Evolutionary conservation across 148 eudicot genomes (phyloP).

Genomic region (Rhododendron henanense): DNA sequence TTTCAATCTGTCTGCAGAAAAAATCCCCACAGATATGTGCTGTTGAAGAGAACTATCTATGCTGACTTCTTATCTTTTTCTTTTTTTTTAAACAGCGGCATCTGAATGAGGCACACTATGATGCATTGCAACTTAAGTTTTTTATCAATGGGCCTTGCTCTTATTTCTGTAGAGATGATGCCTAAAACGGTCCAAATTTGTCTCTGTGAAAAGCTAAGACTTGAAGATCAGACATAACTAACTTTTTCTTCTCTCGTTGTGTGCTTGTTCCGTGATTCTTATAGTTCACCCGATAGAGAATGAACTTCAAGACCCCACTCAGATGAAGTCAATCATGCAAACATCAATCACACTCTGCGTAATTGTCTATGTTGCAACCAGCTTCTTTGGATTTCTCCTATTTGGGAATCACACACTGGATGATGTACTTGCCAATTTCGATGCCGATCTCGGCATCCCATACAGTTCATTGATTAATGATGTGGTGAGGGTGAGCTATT

Average conservation of each 20-base stretch:
- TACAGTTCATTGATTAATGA: constrained; percentile 68
- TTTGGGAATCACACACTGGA: constrained; percentile 67
- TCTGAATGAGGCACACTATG: too few relatives aligned
- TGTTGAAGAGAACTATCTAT: too few relatives aligned
- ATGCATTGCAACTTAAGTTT: too few relatives aligned
- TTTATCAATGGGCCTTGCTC: neutral
- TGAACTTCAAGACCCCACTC: constrained; percentile 62
- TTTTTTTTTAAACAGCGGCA: too few relatives aligned
- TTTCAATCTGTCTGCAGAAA: neutral
- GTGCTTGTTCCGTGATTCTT: constrained; percentile 1
- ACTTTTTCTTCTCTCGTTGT: neutral
- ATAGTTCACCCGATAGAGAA: constrained; percentile 86
- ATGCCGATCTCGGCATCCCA: constrained; percentile 72
- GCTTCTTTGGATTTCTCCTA: constrained; percentile 76
- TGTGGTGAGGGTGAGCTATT: constrained; percentile 69
- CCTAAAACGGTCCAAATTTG: neutral
- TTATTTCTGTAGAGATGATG: neutral
- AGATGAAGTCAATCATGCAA: constrained; percentile 64
- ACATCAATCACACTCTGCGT: constrained; percentile 60
- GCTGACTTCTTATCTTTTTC: too few relatives aligned
- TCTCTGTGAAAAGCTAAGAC: neutral
- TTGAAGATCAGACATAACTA: neutral
- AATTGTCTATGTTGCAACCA: constrained; percentile 57
- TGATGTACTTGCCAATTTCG: constrained; percentile 84
- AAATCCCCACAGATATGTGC: too few relatives aligned